A percentile compares a stretch with the other conserved stretches of the same genome.
Evolutionary conservation across 108 stramenopile species (phyloP).

Genomic region (Skeletonema marinoi): DNA sequence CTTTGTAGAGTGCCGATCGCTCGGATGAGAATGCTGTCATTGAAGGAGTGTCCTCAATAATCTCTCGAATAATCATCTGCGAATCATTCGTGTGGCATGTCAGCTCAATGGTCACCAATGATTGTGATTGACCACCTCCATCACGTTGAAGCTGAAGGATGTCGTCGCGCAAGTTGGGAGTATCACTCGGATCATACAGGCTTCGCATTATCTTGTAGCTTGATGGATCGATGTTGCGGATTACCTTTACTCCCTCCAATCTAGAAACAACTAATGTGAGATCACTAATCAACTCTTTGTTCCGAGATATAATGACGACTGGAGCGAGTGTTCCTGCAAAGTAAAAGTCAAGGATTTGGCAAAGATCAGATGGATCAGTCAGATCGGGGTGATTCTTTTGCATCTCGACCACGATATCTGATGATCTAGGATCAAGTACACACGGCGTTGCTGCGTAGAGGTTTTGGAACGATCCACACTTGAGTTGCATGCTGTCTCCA

Average conservation of each 20-base stretch:
- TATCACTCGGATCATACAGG: conserved; percentile 63
- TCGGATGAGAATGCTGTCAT: conserved; percentile 69
- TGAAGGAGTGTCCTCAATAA: conserved; percentile 70
- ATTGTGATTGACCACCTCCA: conserved; percentile 6
- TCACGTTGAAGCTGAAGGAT: conserved; percentile 48
- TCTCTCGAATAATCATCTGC: conserved; percentile 69
- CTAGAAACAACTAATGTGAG: conserved; percentile 30
- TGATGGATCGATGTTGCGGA: conserved; percentile 32
- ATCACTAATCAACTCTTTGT: conserved; percentile 14
- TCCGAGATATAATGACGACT: conserved; percentile 53
- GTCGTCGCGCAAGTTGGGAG: conserved; percentile 68
- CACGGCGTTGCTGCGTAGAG: conserved; percentile 26
- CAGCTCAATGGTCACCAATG: conserved; percentile 51
- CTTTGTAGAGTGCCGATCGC: conserved; percentile 60
- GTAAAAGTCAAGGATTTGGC: conserved; percentile 63
- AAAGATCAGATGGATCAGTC: conserved; percentile 27
- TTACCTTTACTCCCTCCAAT: conserved; percentile 33
- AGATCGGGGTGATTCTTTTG: not conserved
- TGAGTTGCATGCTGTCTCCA: conserved; percentile 16
- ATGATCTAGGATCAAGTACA: conserved; percentile 27
- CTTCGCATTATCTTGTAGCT: conserved; percentile 68
- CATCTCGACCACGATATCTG: conserved; percentile 11
- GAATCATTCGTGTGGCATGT: conserved; percentile 39
- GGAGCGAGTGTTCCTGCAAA: conserved; percentile 55
- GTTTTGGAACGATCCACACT: conserved; percentile 27